Conservation (phyloP, 2,329 filamentous ascomycete genomes). For the Nigrospora sphaerica region DNA sequence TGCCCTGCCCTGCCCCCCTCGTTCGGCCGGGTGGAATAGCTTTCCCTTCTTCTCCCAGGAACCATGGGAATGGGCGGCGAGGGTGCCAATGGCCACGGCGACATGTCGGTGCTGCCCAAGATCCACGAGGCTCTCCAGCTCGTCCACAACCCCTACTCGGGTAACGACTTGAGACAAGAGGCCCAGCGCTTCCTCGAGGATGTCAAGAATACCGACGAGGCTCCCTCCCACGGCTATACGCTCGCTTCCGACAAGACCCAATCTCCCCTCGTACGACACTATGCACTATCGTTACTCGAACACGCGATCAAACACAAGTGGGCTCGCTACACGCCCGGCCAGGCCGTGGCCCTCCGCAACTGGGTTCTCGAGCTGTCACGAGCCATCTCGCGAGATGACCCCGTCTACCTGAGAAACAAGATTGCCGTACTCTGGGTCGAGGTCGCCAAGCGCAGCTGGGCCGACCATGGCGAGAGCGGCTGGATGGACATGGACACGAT, state of each 20-base stretch:
- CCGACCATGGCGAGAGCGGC: slow-evolving; percentile 41
- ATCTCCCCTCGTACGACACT: slow-evolving; percentile 80
- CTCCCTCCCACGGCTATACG: slow-evolving; percentile 76
- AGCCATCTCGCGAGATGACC: slow-evolving; percentile 63
- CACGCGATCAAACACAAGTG: slow-evolving; percentile 83
- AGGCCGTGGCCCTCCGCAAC: slow-evolving; percentile 60
- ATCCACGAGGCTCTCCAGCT: slow-evolving; percentile 83
- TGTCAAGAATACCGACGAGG: slow-evolving; percentile 71
- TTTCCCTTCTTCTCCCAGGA: slow-evolving; percentile 6
- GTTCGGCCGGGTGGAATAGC: too few species aligned
- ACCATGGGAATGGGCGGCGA: slow-evolving; percentile 23
- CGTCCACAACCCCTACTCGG: slow-evolving; percentile 75
- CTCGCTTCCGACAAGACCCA: slow-evolving; percentile 72
- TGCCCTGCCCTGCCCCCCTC: too few species aligned
- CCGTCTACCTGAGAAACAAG: slow-evolving; percentile 84
- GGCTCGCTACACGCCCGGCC: slow-evolving; percentile 62
- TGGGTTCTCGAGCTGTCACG: slow-evolving; percentile 78
- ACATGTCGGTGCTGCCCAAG: slow-evolving; percentile 46
- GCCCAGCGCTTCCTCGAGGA: slow-evolving; percentile 82
- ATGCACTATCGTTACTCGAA: slow-evolving; percentile 85
- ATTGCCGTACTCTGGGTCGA: slow-evolving; percentile 92
- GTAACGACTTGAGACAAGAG: slow-evolving; percentile 73
- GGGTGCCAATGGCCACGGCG: slow-evolving; percentile 27
- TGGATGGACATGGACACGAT: slow-evolving; percentile 93
- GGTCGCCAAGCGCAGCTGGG: slow-evolving; percentile 88